Conservation (phyloP, 306 rosid genomes). For the Vigna hirtella region DNA sequence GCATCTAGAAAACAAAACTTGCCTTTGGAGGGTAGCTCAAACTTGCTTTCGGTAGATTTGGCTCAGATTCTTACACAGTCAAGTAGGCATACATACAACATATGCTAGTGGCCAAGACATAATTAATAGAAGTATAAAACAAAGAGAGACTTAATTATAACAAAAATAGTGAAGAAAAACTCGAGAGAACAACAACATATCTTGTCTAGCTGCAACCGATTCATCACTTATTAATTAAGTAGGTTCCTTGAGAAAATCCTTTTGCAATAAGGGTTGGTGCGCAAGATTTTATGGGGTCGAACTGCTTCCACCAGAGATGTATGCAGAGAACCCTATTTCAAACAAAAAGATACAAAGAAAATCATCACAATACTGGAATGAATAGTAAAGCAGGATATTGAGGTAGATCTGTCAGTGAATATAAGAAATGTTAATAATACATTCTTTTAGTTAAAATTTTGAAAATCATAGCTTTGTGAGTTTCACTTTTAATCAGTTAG, state of each 20-base stretch:
- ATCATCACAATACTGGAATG: not conserved
- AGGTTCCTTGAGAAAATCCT: constrained; percentile 12
- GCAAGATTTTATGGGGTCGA: constrained; percentile 3
- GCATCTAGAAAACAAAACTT: constrained; percentile 29
- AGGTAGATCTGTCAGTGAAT: not conserved
- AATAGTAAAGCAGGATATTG: not conserved
- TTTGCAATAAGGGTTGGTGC: constrained; percentile 9
- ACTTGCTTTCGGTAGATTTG: constrained; percentile 4
- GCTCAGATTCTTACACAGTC: not conserved
- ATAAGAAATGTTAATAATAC: not conserved
- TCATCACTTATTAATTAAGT: constrained; percentile 4
- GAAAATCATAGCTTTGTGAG: not conserved
- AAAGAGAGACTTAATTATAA: not conserved
- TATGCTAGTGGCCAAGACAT: constrained; percentile 31
- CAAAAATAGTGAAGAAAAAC: not conserved
- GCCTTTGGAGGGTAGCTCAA: constrained; percentile 12
- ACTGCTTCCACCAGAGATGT: constrained; percentile 16
- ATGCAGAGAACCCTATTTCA: constrained; percentile 13
- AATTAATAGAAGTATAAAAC: not conserved
- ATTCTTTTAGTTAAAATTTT: not conserved
- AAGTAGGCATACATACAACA: constrained; percentile 25
- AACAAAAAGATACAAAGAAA: not conserved
- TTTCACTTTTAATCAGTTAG: not conserved
- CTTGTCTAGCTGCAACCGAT: not conserved
- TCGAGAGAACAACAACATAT: constrained; percentile 1